Evolutionary conservation across 1,284 basidiomycete species (phyloP).

Genomic region (Fistulina hepatica): DNA sequence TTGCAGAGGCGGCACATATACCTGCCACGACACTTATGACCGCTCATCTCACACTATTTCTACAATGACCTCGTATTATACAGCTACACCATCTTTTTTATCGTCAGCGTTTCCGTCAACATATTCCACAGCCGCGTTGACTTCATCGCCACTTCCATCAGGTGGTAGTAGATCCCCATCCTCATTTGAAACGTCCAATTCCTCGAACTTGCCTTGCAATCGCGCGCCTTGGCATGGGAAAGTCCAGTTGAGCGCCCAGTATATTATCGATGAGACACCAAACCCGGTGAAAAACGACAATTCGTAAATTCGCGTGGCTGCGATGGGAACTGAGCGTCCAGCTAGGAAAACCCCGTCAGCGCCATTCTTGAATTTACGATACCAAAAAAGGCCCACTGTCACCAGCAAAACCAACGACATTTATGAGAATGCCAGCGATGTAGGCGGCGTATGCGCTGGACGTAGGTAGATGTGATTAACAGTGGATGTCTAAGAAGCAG

Average conservation of each 20-base stretch:
- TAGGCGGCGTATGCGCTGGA: slow-evolving; percentile 60
- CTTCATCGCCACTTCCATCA: too few relatives aligned
- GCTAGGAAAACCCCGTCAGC: slow-evolving; percentile 25
- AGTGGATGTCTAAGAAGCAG: neutral
- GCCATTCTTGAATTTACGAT: slow-evolving; percentile 10
- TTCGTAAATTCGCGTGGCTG: slow-evolving; percentile 60
- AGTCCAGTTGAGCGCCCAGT: slow-evolving; percentile 44
- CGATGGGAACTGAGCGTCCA: slow-evolving; percentile 46
- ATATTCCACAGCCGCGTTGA: too few relatives aligned
- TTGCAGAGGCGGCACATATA: too few relatives aligned
- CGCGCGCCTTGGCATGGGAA: slow-evolving; percentile 47
- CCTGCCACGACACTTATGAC: too few relatives aligned
- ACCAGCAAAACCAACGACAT: slow-evolving; percentile 66
- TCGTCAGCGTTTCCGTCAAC: too few relatives aligned
- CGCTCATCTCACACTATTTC: too few relatives aligned
- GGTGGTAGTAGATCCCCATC: too few relatives aligned
- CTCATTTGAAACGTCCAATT: slow-evolving; percentile 60
- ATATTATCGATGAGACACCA: slow-evolving; percentile 54
- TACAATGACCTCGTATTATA: too few relatives aligned
- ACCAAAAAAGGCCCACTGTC: slow-evolving; percentile 33
- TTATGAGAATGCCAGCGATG: slow-evolving; percentile 70
- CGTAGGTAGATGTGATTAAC: neutral
- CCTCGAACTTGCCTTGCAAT: slow-evolving; percentile 45
- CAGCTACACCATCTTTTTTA: too few relatives aligned
- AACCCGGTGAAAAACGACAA: slow-evolving; percentile 76